Evolutionary conservation across 192 early-diverging fungal genomes (phyloP), one percentile per base, ranked within the genome.

Genomic region (Funneliformis mosseae): DNA sequence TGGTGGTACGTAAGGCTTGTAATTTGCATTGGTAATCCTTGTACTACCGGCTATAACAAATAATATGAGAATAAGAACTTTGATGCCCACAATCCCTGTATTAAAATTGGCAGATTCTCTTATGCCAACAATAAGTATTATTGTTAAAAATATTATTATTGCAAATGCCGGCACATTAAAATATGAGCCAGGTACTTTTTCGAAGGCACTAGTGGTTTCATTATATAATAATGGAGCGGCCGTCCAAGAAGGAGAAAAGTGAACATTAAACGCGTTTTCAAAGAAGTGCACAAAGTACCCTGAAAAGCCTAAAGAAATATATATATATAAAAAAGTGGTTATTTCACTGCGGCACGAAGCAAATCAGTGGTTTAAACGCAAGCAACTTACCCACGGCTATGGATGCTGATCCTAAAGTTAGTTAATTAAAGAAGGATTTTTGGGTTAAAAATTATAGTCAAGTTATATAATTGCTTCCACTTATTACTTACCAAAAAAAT

Each of bases 1-100:
- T 5, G 86, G 87, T 42, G 95, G 95, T 64, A 96, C 83, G 86
- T 95, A 95, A 2, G 95, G 95, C 43, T 76, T 41, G 79, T 92
- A 96, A 85, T 97, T 96, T 64, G 73, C 78, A 1, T 81, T 81
- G 43, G 95, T 85, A 75, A 97, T 87, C 70, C 85, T 94, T 27
- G 88, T 87, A 83, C 91, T 88, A 5, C 92, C 85, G 39, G 91
- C 89, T 85, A 95, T 94, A 64, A 97, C 94, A 82, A 97, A 96
- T 71, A 96, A 83, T 33, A 95, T n/a, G 39, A 96, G 81, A 39
- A 93, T 89, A 0, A 91, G 18, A 23, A 97, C 69, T 84, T 97
- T 97, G 77, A 96, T 83, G 7, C 74, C 77, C 1, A 97, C 95
- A 41, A 95, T 86, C 5, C 85, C 77, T 38, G 88, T 87, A 88